Percentiles rank a stretch among this genome's conserved stretches.
These are phyloP conservation scores for Hysterium pulicare DNA, from an alignment of 2,329 filamentous ascomycete species.

Conservation along the genomic window DNA sequence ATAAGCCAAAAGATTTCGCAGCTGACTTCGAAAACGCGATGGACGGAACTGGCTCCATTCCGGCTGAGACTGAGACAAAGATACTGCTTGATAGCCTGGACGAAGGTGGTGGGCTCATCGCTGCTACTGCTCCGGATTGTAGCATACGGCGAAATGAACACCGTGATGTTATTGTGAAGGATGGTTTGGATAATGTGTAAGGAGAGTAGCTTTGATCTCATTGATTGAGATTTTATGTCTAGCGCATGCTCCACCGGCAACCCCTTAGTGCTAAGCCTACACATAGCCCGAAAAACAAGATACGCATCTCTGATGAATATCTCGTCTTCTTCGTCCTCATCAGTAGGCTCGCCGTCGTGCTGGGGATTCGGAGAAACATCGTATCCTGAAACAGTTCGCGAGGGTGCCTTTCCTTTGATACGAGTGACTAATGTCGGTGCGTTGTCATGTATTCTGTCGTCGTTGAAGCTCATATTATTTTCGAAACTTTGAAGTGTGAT, in stretches of 20 bases:
- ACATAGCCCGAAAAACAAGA: constrained; percentile 94
- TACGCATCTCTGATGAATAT: constrained; percentile 97
- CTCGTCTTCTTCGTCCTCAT: constrained; percentile 79
- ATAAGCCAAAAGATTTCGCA: constrained; percentile 98
- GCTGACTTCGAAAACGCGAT: constrained; percentile 89
- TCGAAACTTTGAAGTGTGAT: constrained; percentile 69
- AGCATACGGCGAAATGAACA: constrained; percentile 88
- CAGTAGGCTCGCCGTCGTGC: constrained; percentile 49
- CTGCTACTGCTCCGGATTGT: constrained; percentile 89
- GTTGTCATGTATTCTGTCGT: constrained; percentile 63
- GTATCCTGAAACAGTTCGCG: constrained; percentile 43
- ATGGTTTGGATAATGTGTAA: constrained; percentile 93
- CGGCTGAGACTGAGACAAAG: constrained; percentile 90
- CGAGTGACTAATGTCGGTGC: constrained; percentile 65
- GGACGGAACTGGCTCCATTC: constrained; percentile 91
- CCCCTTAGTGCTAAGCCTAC: constrained; percentile 92
- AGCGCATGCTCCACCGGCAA: constrained; percentile 87
- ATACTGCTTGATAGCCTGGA: constrained; percentile 96
- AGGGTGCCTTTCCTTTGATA: constrained; percentile 47
- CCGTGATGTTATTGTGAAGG: constrained; percentile 85
- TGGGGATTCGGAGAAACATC: constrained; percentile 37
- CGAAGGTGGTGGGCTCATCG: constrained; percentile 82
- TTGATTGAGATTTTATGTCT: constrained; percentile 88
- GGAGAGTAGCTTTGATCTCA: constrained; percentile 95
- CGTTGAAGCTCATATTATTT: constrained; percentile 63